These are phyloP conservation scores for Geotrichum klebahnii DNA, from an alignment of 1,139 yeast genomes.

Conservation along the genomic window DNA sequence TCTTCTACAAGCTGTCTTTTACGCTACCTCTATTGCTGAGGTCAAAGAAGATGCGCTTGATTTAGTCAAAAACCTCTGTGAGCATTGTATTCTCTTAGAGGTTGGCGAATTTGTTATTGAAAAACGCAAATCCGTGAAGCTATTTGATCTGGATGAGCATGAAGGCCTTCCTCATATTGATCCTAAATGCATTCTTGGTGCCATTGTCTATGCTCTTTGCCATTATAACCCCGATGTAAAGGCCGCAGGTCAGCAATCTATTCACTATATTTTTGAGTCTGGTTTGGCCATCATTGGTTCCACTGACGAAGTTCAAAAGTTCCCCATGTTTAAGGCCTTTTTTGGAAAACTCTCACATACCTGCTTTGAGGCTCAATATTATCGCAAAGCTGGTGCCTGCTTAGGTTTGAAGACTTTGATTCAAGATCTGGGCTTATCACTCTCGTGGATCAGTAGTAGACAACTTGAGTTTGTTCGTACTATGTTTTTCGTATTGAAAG, in stretches of 20 bases:
- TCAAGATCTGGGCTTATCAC: conserved; percentile 62
- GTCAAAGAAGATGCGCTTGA: conserved; percentile 62
- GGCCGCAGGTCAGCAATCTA: conserved; percentile 63
- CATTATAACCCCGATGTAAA: conserved; percentile 70
- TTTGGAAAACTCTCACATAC: conserved; percentile 82
- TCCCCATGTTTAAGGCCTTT: conserved; percentile 72
- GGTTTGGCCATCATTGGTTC: conserved; percentile 66
- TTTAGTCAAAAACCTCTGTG: conserved; percentile 63
- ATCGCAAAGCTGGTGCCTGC: conserved; percentile 83
- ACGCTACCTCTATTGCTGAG: conserved; percentile 71
- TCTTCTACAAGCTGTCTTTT: conserved; percentile 66
- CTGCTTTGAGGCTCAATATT: conserved; percentile 85
- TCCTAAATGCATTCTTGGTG: conserved; percentile 67
- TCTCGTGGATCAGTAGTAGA: conserved; percentile 66
- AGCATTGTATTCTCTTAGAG: conserved; percentile 74
- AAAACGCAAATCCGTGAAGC: conserved; percentile 62
- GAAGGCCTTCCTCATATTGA: conserved; percentile 72
- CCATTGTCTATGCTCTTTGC: conserved; percentile 74
- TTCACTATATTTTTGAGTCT: conserved; percentile 58
- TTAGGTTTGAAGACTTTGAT: conserved; percentile 74
- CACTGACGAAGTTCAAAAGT: conserved; percentile 59
- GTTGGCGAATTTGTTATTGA: conserved; percentile 70
- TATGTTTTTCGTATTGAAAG: conserved; percentile 82
- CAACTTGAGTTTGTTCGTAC: conserved; percentile 85
- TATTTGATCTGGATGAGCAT: conserved; percentile 70